A percentile compares a stretch with the other conserved stretches of the same genome.
These are phyloP conservation scores for Lasiodiplodia sp. DNA, from an alignment of 2,329 filamentous ascomycete species.

Conservation along the genomic window DNA sequence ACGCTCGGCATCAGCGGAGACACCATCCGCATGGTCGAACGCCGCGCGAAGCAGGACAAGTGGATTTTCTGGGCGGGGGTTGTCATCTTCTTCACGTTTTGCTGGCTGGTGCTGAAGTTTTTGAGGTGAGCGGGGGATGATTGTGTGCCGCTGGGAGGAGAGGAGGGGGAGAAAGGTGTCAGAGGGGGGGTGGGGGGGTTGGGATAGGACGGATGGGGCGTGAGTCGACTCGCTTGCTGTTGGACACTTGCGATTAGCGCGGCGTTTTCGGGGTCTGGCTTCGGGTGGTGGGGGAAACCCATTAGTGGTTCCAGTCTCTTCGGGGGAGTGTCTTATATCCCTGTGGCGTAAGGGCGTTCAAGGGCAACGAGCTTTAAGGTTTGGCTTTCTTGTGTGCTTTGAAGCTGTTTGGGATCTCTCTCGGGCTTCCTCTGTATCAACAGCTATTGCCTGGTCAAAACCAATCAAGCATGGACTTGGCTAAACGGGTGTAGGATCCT, in stretches of 20 bases:
- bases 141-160: not conserved
- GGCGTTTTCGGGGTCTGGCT: conserved; percentile 15
- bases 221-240: not conserved
- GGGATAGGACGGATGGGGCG: too few relatives aligned
- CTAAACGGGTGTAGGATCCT: not conserved
- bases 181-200: not conserved
- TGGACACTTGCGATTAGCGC: conserved; percentile 19
- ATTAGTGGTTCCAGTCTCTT: not conserved
- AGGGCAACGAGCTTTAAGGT: not conserved
- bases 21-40: conserved; percentile 95
- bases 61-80: conserved; percentile 96
- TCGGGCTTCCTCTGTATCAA: not conserved
- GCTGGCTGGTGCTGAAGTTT: conserved; percentile 88
- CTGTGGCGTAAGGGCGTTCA: not conserved
- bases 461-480: not conserved
- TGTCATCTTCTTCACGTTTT: conserved; percentile 86
- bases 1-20: conserved; percentile 93
- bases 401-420: not conserved
- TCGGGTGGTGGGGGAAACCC: not conserved
- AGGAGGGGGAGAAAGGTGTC: not conserved
- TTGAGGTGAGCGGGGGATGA: conserved; percentile 62
- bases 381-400: not conserved
- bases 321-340: not conserved
- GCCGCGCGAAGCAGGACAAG: conserved; percentile 91
- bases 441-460: not conserved